Conservation (phyloP, 106 monocot species). For the Platanthera guangdongensis region DNA sequence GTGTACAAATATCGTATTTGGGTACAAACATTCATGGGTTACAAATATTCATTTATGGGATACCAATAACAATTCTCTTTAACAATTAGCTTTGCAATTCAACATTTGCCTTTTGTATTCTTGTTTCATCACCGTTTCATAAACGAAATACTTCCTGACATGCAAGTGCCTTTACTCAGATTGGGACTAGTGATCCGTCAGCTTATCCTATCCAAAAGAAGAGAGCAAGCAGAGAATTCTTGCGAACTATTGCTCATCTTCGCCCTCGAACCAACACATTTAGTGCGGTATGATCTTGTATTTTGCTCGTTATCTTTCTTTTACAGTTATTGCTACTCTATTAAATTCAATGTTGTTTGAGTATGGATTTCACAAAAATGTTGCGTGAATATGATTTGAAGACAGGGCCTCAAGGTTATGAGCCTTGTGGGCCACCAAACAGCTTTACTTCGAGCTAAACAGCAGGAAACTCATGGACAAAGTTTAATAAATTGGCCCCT, state of each 20-base stretch:
- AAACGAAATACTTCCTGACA: not conserved
- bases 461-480: no score
- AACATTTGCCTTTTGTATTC: not conserved
- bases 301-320: not conserved
- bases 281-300: conserved; percentile 63
- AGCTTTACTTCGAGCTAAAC: no score
- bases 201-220: conserved; percentile 96
- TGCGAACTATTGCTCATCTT: conserved; percentile 87
- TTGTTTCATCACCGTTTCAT: conserved; percentile 1
- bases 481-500: no score
- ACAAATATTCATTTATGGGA: no score
- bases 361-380: no score
- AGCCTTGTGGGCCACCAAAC: no score
- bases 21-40: no score
- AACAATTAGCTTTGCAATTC: not conserved
- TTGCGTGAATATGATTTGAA: no score
- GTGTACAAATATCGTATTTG: no score
- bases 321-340: not conserved
- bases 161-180: conserved; percentile 25
- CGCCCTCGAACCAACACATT: conserved; percentile 96
- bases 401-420: no score
- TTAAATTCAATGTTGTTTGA: not conserved
- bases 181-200: conserved; percentile 71
- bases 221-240: conserved; percentile 83
- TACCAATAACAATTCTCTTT: no score